Percentiles rank a stretch among this genome's conserved stretches.
Evolutionary conservation across 305 asterid species (phyloP).

Genomic region (Petunia hybrid): DNA sequence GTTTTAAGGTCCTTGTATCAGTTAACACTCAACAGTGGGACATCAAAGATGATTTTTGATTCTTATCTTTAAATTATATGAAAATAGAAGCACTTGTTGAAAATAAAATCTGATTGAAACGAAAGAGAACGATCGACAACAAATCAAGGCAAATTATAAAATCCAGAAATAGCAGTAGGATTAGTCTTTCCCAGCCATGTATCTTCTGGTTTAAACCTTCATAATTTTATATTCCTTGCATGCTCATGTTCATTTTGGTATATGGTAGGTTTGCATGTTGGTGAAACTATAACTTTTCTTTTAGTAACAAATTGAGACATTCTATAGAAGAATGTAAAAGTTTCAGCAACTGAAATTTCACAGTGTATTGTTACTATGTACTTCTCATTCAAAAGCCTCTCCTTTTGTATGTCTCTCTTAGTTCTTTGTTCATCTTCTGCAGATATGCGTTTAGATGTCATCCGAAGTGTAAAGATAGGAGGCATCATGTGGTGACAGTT

Average conservation of each 20-base stretch:
- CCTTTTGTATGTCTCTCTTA: background rate
- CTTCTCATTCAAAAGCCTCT: background rate
- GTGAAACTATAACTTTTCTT: background rate
- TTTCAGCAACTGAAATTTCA: background rate
- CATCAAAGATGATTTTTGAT: background rate
- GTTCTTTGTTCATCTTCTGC: conserved; percentile 40
- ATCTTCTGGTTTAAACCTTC: conserved; percentile 3
- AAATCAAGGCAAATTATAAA: background rate
- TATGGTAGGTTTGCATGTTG: background rate
- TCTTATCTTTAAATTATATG: background rate
- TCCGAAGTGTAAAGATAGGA: conserved; percentile 68
- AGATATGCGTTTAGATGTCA: conserved; percentile 89
- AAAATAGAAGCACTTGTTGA: background rate
- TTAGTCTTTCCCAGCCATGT: background rate
- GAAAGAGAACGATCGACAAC: background rate
- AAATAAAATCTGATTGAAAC: conserved; percentile 2
- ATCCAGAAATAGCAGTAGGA: conserved; percentile 1
- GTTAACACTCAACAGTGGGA: background rate
- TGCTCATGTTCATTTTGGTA: background rate
- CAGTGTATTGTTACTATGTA: background rate
- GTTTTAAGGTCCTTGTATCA: conserved; percentile 4
- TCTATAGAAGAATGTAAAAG: background rate
- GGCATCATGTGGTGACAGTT: conserved; percentile 61
- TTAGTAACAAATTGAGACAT: background rate
- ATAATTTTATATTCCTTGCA: background rate